These are phyloP conservation scores for Fonsecaea nubica DNA, from an alignment of 2,329 filamentous ascomycete genomes.

Conservation along the genomic window DNA sequence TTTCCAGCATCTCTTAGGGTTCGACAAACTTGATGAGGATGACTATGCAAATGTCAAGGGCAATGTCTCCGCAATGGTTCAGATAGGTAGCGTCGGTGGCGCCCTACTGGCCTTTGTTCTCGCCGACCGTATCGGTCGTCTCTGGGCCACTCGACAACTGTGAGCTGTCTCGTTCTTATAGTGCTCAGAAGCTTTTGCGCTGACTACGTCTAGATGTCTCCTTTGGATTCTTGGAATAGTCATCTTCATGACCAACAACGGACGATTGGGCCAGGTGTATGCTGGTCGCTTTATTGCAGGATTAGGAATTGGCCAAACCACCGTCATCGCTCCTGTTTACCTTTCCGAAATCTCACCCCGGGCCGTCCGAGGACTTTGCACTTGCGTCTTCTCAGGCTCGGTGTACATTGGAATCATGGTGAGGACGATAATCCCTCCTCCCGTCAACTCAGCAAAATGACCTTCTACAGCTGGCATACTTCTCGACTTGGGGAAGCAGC, in stretches of 20 bases:
- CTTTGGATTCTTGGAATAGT: constrained; percentile 41
- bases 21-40: constrained; percentile 34
- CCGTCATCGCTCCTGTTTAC: constrained; percentile 66
- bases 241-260: constrained; percentile 46
- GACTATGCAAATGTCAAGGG: constrained; percentile 45
- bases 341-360: constrained; percentile 75
- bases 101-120: constrained; percentile 45
- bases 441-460: background rate
- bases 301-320: constrained; percentile 50
- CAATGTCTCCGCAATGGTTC: constrained; percentile 51
- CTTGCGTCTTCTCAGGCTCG: constrained; percentile 71
- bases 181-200: constrained; percentile 41
- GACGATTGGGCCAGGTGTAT: constrained; percentile 50
- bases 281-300: constrained; percentile 54
- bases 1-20: constrained; percentile 33
- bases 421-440: background rate
- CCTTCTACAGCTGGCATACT: constrained; percentile 67
- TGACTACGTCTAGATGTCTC: constrained; percentile 30
- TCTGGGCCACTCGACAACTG: constrained; percentile 38
- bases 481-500: constrained; percentile 55
- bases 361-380: constrained; percentile 74
- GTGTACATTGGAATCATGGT: constrained; percentile 77
- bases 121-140: constrained; percentile 42
- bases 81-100: constrained; percentile 49
- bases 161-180: constrained; percentile 28